Percentiles rank a stretch among this genome's conserved stretches.
phyloP scores from a whole-genome alignment of 768 basidiomycete species.

The Mycena capillaripes region DNA sequence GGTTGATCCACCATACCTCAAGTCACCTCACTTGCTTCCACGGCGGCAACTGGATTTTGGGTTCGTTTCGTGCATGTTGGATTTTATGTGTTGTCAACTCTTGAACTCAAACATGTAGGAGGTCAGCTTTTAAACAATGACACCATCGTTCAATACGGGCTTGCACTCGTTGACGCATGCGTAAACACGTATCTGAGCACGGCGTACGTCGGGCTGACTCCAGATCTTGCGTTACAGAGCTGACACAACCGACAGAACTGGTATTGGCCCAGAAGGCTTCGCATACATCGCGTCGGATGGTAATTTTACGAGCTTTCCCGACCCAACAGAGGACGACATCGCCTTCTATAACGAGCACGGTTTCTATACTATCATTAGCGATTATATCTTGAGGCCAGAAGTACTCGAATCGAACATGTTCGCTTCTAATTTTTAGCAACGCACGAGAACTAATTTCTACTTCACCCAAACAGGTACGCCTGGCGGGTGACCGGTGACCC shows the following conservation, averaged over 20 bases:
- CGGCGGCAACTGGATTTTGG: constrained; percentile 35
- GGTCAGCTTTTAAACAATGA: constrained; percentile 64
- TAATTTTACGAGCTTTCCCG: constrained; percentile 65
- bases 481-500: constrained; percentile 78
- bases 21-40: constrained; percentile 78
- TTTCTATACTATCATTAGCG: constrained; percentile 68
- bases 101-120: constrained; percentile 38
- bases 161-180: constrained; percentile 54
- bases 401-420: background rate
- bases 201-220: constrained; percentile 56
- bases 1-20: constrained; percentile 59
- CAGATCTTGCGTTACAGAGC: background rate
- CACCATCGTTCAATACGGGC: constrained; percentile 57
- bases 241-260: constrained; percentile 60
- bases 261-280: constrained; percentile 82
- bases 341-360: constrained; percentile 73
- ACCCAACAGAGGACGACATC: constrained; percentile 53
- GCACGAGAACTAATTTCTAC: no score
- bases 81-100: background rate
- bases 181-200: constrained; percentile 73
- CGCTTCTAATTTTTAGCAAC: no score
- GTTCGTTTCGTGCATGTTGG: background rate
- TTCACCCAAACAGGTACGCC: constrained; percentile 60
- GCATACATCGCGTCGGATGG: constrained; percentile 76
- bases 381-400: constrained; percentile 80